Base-by-base conservation (phyloP, 352 stramenopile species). In the Pythium apleroticum region DNA sequence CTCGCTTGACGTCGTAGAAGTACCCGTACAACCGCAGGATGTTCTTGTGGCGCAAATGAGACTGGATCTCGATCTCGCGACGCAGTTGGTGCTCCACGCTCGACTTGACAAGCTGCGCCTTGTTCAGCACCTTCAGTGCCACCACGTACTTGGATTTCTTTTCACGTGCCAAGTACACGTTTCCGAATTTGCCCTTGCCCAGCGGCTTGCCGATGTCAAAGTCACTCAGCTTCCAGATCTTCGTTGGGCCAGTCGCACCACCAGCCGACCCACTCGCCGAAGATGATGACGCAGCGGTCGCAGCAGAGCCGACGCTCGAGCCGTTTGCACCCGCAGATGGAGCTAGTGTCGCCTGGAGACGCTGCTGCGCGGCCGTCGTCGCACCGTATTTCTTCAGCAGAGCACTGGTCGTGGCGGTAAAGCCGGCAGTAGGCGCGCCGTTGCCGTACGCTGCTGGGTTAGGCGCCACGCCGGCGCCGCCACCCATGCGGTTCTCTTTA, bases 61-160 rank as follows among this genome's bases (percentile, higher is more conserved):
- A 98, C 80, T 99, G 98, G 70, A 99, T 99, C 83, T 99, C 98
- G 66, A 99, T 99, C 82, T 99, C 98, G 11, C 98, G 89, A 6
- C 98, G 90, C 25, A 99, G 72, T 74, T 99, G 98, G 72, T 99
- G 93, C 74, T 99, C 97, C 37, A 99, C 97, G 39, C 93, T 96
- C 46, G 86, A 95, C 80, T 99, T 99, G 41, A 98, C 82, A 8
- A 99, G 87, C 78, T 99, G 97, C 59, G 80, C 83, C 75, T 99
- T 99, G 68, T 98, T 93, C 57, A 99, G 78, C 57, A 98, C 97
- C 72, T 99, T 99, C 53, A 99, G 88, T 30, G 98, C 98, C 28
- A 99, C 96, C 63, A 99, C 98, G 75, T 98, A 99, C 73, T 99
- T 98, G 71, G 86, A 98, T 62, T 94, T 83, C 61, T 98, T 99